These are phyloP conservation scores for Aspergillus haitiensis DNA, from an alignment of 495 filamentous ascomycete species.

Conservation along the genomic window DNA sequence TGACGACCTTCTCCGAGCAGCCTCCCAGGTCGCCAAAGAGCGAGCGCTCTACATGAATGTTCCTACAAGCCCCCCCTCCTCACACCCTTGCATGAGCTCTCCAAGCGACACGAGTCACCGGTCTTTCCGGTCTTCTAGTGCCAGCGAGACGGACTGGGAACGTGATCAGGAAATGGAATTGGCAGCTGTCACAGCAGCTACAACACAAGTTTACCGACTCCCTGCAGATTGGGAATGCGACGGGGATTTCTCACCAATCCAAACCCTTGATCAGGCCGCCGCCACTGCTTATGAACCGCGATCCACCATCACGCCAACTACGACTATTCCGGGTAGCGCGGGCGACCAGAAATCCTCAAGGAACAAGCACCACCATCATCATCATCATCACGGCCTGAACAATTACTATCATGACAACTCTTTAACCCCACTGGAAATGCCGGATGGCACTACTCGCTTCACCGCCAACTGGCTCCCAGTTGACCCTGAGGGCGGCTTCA, in stretches of 20 bases:
- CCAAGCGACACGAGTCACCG: slow-evolving; percentile 26
- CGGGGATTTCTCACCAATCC: background rate
- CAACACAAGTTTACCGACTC: slow-evolving; percentile 17
- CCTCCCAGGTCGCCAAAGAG: slow-evolving; percentile 34
- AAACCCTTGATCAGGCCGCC: slow-evolving; percentile 4
- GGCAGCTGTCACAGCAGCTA: background rate
- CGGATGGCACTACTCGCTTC: slow-evolving; percentile 37
- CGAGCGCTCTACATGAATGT: slow-evolving; percentile 41
- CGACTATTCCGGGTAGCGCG: background rate
- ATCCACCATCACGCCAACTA: slow-evolving; percentile 1
- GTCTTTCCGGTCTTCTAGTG: slow-evolving; percentile 23
- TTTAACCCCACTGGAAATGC: slow-evolving; percentile 40
- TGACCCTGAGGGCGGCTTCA: slow-evolving; percentile 38
- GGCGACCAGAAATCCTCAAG: background rate
- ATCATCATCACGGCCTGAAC: background rate
- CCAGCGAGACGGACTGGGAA: slow-evolving; percentile 28
- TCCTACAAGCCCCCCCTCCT: slow-evolving; percentile 7
- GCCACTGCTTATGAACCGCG: background rate
- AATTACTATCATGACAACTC: slow-evolving; percentile 17
- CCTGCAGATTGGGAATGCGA: slow-evolving; percentile 6
- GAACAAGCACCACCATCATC: background rate
- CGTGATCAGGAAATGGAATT: slow-evolving; percentile 16
- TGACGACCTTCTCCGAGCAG: slow-evolving; percentile 22
- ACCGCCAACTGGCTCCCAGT: slow-evolving; percentile 44
- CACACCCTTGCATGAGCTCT: slow-evolving; percentile 29